A percentile compares a stretch with the other conserved stretches of the same genome.
These are phyloP conservation scores for Sporothrix variecibatus DNA, from an alignment of 2,329 filamentous ascomycete species.

Conservation along the genomic window DNA sequence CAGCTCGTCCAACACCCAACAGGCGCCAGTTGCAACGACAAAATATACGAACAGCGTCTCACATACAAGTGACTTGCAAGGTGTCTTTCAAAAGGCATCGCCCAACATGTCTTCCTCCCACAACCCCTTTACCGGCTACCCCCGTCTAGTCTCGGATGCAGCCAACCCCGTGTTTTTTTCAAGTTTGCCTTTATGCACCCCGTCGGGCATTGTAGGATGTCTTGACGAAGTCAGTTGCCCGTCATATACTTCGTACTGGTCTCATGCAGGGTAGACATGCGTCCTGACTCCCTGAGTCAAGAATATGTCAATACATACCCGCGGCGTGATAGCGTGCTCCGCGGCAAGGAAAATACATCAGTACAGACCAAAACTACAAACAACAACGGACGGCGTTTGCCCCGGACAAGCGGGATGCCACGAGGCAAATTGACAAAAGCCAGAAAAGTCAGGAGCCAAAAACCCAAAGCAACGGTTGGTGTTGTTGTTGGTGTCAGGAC, in stretches of 20 bases:
- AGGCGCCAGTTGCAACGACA: conserved; percentile 1
- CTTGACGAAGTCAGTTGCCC: neutral
- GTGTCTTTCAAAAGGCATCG: neutral
- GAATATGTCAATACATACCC: neutral
- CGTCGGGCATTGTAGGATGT: neutral
- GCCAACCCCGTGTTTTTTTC: neutral
- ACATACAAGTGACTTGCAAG: neutral
- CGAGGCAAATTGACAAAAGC: neutral
- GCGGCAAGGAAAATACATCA: neutral
- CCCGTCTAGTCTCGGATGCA: conserved; percentile 10
- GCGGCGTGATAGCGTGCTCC: neutral
- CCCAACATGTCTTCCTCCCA: neutral
- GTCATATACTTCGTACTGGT: neutral
- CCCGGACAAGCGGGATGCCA: conserved; percentile 12
- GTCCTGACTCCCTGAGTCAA: neutral
- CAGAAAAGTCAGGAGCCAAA: too few relatives aligned
- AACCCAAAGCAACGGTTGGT: neutral
- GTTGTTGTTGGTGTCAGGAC: neutral
- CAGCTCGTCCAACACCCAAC: neutral
- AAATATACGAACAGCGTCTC: neutral
- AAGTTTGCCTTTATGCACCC: neutral
- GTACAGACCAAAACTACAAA: neutral
- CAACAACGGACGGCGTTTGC: neutral
- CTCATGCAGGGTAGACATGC: neutral
- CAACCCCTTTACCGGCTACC: neutral